phyloP scores from a whole-genome alignment of 805 yeast genomes.

The Saccharomycopsis sp. region DNA sequence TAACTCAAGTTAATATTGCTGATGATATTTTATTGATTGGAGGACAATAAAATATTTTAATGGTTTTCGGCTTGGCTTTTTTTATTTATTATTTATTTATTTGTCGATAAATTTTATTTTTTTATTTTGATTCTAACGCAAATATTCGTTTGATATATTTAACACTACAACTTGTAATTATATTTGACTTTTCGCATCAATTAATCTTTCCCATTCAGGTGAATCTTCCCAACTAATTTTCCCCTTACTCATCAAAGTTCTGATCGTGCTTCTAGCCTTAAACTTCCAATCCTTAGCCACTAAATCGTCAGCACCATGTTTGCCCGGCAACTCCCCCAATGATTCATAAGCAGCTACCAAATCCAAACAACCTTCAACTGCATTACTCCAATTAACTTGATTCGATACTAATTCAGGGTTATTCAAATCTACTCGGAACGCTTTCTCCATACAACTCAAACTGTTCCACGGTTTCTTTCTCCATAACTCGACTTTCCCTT shows the following conservation, averaged over 20 bases:
- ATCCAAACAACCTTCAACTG: slow-evolving; percentile 73
- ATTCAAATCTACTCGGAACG: slow-evolving; percentile 64
- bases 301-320: slow-evolving; percentile 69
- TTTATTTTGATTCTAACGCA: no score
- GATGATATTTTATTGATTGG: neutral
- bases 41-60: neutral
- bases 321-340: slow-evolving; percentile 79
- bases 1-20: neutral
- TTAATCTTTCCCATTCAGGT: slow-evolving; percentile 65
- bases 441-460: slow-evolving; percentile 78
- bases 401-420: slow-evolving; percentile 56
- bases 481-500: slow-evolving; percentile 86
- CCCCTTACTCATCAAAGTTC: slow-evolving; percentile 75
- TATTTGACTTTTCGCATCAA: slow-evolving; percentile 46
- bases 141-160: no score
- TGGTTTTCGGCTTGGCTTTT: neutral
- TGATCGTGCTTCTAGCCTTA: slow-evolving; percentile 65
- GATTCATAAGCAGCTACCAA: slow-evolving; percentile 81
- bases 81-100: neutral
- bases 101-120: neutral
- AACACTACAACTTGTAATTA: no score
- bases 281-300: slow-evolving; percentile 92
- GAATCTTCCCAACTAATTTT: slow-evolving; percentile 72
- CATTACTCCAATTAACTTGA: slow-evolving; percentile 64
- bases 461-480: slow-evolving; percentile 82